These are phyloP conservation scores for Tolypocladium amazonense DNA, from an alignment of 2,329 filamentous ascomycete genomes.

Conservation along the genomic window DNA sequence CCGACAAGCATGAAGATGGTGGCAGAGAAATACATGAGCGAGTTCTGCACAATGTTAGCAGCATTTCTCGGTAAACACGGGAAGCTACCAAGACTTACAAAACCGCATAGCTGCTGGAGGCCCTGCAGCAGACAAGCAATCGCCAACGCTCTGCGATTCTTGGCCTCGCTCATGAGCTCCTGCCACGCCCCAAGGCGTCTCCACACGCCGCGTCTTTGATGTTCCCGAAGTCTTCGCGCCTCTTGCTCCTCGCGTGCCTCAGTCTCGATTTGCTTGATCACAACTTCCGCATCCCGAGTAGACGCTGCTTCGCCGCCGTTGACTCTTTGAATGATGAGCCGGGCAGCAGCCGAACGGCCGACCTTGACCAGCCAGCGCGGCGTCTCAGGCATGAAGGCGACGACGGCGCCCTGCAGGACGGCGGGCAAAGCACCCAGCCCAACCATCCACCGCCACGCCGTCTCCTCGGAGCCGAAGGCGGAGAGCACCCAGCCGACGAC, in stretches of 20 bases:
- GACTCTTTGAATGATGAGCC: constrained; percentile 52
- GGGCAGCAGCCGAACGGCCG: constrained; percentile 51
- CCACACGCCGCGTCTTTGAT: constrained; percentile 15
- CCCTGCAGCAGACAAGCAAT: constrained; percentile 84
- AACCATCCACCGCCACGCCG: constrained; percentile 87
- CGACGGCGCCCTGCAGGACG: constrained; percentile 54
- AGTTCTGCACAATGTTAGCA: constrained; percentile 45
- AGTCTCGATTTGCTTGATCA: constrained; percentile 59
- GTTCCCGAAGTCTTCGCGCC: constrained; percentile 25
- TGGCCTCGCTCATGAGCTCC: constrained; percentile 45
- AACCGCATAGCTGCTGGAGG: constrained; percentile 80
- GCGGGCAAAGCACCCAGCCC: constrained; percentile 75
- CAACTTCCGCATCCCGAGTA: constrained; percentile 39
- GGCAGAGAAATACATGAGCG: constrained; percentile 84
- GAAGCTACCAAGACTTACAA: constrained; percentile 38
- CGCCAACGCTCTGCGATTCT: constrained; percentile 62
- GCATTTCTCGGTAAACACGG: background rate
- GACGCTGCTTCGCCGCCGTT: constrained; percentile 40
- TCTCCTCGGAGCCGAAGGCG: constrained; percentile 34
- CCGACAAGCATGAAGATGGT: constrained; percentile 71
- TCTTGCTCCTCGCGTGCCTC: constrained; percentile 65
- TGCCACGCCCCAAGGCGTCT: constrained; percentile 36
- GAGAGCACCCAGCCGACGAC: constrained; percentile 69
- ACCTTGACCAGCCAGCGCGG: constrained; percentile 76
- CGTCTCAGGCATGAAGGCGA: constrained; percentile 74